These are phyloP conservation scores for Hibiscus trionum DNA, from an alignment of 345 rosid species.

Conservation along the genomic window DNA sequence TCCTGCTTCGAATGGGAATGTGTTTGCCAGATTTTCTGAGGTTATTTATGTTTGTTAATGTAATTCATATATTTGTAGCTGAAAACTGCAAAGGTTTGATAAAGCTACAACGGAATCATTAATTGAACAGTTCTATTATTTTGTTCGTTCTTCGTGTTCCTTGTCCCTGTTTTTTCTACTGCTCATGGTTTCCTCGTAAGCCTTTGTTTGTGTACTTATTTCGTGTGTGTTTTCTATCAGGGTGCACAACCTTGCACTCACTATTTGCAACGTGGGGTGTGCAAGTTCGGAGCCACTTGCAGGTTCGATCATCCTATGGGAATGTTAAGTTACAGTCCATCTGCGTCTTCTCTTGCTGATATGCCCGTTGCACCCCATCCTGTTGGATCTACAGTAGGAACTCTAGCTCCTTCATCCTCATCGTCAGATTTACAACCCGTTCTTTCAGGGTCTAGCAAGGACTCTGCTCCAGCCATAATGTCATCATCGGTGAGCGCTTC, in stretches of 20 bases:
- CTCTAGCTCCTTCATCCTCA: conserved; percentile 59
- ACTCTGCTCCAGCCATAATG: conserved; percentile 29
- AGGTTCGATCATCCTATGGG: conserved; percentile 72
- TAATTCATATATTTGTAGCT: neutral
- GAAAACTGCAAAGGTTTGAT: neutral
- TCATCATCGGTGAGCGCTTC: conserved; percentile 29
- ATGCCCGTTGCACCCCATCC: conserved; percentile 68
- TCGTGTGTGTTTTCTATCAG: conserved; percentile 24
- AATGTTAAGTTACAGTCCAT: conserved; percentile 53
- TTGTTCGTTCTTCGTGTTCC: neutral
- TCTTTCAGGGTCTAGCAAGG: conserved; percentile 40
- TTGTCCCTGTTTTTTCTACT: neutral
- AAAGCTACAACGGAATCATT: neutral
- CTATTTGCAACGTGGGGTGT: conserved; percentile 50
- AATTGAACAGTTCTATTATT: neutral
- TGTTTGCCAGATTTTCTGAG: neutral
- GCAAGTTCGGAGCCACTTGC: conserved; percentile 71
- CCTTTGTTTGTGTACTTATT: neutral
- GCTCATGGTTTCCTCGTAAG: neutral
- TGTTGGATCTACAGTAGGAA: conserved; percentile 58
- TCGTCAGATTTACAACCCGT: conserved; percentile 51
- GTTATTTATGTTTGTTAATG: conserved; percentile 1
- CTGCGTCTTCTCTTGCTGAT: conserved; percentile 72
- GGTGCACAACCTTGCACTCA: conserved; percentile 56
- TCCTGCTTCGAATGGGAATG: neutral